Percentiles rank a stretch among this genome's conserved stretches.
phyloP scores from a whole-genome alignment of 2,329 filamentous ascomycete species.

The Trichoderma sp. region DNA sequence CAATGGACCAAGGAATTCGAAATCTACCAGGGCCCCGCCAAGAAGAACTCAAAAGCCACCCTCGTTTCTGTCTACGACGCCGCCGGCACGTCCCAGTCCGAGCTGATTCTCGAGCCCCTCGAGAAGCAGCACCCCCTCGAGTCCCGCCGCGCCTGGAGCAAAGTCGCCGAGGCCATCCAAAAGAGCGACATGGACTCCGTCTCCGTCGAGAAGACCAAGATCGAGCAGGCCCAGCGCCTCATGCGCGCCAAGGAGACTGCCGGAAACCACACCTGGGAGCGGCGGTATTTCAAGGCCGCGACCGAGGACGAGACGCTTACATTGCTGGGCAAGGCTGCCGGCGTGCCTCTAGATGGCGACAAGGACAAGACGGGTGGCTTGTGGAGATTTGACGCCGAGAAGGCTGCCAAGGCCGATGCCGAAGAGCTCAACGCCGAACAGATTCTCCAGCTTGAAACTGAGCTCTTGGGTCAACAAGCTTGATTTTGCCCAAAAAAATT shows the following conservation, averaged over 20 bases:
- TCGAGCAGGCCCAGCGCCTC: constrained; percentile 84
- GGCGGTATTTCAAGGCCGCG: constrained; percentile 73
- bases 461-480: constrained; percentile 41
- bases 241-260: constrained; percentile 70
- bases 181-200: constrained; percentile 83
- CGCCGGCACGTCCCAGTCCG: constrained; percentile 58
- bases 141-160: constrained; percentile 82
- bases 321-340: constrained; percentile 48
- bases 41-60: constrained; percentile 51
- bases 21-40: constrained; percentile 66
- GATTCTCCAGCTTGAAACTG: constrained; percentile 48
- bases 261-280: constrained; percentile 77
- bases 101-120: constrained; percentile 70
- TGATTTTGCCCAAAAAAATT: not conserved
- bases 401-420: constrained; percentile 44
- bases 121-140: constrained; percentile 85
- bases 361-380: constrained; percentile 62
- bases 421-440: constrained; percentile 44
- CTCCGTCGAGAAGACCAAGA: constrained; percentile 77
- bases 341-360: constrained; percentile 54
- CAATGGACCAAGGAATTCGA: constrained; percentile 87
- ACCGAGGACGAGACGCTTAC: constrained; percentile 51
- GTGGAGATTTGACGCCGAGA: constrained; percentile 59
- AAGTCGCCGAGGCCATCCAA: constrained; percentile 78
- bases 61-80: constrained; percentile 64